Percentiles rank a stretch among this genome's conserved stretches.
phyloP scores from a whole-genome alignment of 2,329 filamentous ascomycete species.

The Hypomyces perniciosus region DNA sequence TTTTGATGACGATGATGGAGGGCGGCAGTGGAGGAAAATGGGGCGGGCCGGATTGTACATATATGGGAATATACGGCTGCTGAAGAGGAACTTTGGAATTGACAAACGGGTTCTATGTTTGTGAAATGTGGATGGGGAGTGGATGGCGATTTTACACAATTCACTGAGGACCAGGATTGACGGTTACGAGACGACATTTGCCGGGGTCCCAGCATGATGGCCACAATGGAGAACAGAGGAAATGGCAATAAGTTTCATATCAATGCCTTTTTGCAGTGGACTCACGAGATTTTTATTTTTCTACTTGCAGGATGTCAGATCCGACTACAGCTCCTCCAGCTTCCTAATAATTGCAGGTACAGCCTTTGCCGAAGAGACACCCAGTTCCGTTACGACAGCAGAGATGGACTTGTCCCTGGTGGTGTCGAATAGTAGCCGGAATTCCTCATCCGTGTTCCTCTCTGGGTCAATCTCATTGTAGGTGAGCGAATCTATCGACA shows the following conservation, averaged over 20 bases:
- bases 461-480: conserved; percentile 84
- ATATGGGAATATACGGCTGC: conserved; percentile 1
- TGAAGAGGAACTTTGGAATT: not conserved
- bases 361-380: conserved; percentile 76
- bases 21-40: not conserved
- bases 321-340: conserved; percentile 46
- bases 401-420: conserved; percentile 83
- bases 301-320: not conserved
- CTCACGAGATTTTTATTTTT: not conserved
- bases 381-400: conserved; percentile 87
- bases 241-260: not conserved
- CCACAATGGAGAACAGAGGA: not conserved
- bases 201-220: not conserved
- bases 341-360: conserved; percentile 61
- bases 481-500: conserved; percentile 86
- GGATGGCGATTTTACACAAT: too few species aligned
- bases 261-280: not conserved
- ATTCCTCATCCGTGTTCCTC: conserved; percentile 52
- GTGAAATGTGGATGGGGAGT: too few species aligned
- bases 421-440: conserved; percentile 79
- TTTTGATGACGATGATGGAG: not conserved
- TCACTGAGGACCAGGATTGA: too few species aligned
- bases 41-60: conserved; percentile 4
- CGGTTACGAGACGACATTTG: too few species aligned
- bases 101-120: too few species aligned